Evolutionary conservation across 2,329 filamentous ascomycete genomes (phyloP), one percentile per base, ranked within the genome.

Genomic region (Penicillium sp.): DNA sequence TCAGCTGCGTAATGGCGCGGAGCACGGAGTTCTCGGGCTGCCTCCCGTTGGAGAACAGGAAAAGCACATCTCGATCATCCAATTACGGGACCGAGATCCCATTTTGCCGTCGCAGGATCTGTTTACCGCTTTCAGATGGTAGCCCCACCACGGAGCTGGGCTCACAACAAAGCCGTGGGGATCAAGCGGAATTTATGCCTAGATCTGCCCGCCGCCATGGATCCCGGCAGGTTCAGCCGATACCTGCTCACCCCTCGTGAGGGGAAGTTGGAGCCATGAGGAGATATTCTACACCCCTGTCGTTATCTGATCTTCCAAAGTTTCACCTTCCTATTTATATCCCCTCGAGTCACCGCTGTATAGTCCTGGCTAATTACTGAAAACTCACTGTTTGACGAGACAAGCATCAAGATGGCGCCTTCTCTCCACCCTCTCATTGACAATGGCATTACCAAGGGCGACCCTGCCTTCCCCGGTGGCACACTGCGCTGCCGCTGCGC

Each of bases 391-490:
- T 33, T 13, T 37, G 42, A 50, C 26, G 25, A 48, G 14, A 51
- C 13, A 54, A 71, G 13, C 9, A 23, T 52, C 37, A 54, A 21
- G 23, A 66, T 66, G 64, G 54, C 62, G 11, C 72, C 72, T 26
- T 81, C 80, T 21, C 78, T 89, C 19, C 87, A 89, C 74, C 87
- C 87, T 44, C 70, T 81, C 50, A 76, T 89, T 75, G 84, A 88
- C 76, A 83, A 84, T 64, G 85, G 86, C 71, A 66, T 89, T 70
- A 77, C 74, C 57, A 83, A 84, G 64, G 86, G 86, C 62, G 69
- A 76, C 51, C 51, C 80, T 31, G 76, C 78, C 73, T 85, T 86
- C 72, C 46, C 78, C 0, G 87, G 87, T 57, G 87, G 87, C 57
- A 85, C 80, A 52, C 80, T 89, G 9, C 77, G 77, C 71, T 89